Evolutionary conservation across 352 stramenopile species (phyloP), one percentile per base, ranked within the genome.

Genomic region (Phytophthora boehmeriae): DNA sequence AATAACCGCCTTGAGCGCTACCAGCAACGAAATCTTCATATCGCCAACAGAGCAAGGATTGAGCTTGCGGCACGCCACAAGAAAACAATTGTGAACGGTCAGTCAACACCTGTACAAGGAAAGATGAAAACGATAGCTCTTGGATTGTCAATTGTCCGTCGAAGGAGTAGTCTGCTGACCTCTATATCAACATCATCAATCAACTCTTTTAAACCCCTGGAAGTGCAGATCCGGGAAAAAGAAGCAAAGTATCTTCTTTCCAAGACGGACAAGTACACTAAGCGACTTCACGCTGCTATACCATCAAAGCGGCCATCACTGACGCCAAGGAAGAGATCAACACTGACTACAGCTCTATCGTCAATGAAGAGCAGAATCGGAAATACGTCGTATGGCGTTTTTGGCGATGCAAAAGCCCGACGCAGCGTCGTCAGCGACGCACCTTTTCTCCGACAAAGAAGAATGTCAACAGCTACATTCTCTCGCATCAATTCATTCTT

Each of bases 161-260:
- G 35, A 1, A 42, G 14, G 19, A 42, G 35, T 16, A 42, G 35
- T 42, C 4, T 16, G 5, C 10, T 6, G 35, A 9, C 16, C 35
- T 16, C 6, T 13, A 9, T 17, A 42, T 6, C 35, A 5, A 2
- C 35, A n/a, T n/a, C 14, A 17, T 16, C 35, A 42, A 42, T 9
- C 10, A 9, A 42, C 4, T 17, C 35, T 4, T 42, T 17, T 17
- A 17, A 20, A 20, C 4, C 13, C 19, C 35, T 71, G 0, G 71
- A 78, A 45, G 47, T 49, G 0, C 19, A 67, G 8, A 30, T 82
- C 5, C 27, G 83, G 19, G 75, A 86, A 34, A 74, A 72, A 20
- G 84, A 86, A 30, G 71, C 72, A 8, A 74, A 66, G 30, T 84
- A 84, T 34, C 39, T 86, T 16, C 56, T 86, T 10, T 53, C 68